Evolutionary conservation across 2,329 filamentous ascomycete species (phyloP).

Genomic region (Scortechinia acanthostroma): DNA sequence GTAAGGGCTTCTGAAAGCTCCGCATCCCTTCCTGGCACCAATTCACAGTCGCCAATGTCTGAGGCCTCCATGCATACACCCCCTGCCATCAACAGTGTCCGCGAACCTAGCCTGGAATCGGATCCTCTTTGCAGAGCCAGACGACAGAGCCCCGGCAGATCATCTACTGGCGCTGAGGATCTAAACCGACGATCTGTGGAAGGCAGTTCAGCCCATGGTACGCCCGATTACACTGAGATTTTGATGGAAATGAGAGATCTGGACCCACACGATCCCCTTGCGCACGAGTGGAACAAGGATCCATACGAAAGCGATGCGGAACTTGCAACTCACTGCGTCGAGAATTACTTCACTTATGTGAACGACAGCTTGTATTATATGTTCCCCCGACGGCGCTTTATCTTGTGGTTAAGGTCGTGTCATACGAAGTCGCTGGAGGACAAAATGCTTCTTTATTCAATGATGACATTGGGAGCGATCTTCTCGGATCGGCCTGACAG

Average conservation of each 20-base stretch:
- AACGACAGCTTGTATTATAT: conserved; percentile 41
- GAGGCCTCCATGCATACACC: no score
- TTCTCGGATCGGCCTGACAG: conserved; percentile 35
- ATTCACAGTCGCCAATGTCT: no score
- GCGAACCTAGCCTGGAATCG: no score
- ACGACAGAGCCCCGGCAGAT: not conserved
- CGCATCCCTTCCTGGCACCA: no score
- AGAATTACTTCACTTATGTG: conserved; percentile 41
- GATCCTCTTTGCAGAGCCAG: no score
- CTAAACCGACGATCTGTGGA: not conserved
- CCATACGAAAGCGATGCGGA: conserved; percentile 38
- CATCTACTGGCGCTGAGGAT: not conserved
- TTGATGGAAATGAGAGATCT: not conserved
- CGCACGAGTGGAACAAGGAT: conserved; percentile 35
- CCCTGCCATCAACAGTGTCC: no score
- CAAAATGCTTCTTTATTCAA: conserved; percentile 45
- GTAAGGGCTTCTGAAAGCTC: no score
- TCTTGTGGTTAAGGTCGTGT: conserved; percentile 36
- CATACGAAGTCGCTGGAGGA: conserved; percentile 35
- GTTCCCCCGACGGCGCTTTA: conserved; percentile 39
- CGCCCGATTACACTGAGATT: not conserved
- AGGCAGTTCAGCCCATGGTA: not conserved
- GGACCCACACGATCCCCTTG: conserved; percentile 12
- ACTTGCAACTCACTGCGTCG: conserved; percentile 35
- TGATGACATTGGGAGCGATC: conserved; percentile 42